phyloP scores from a whole-genome alignment of 176 grass and related monocot species.

The Oryza coarctata region DNA sequence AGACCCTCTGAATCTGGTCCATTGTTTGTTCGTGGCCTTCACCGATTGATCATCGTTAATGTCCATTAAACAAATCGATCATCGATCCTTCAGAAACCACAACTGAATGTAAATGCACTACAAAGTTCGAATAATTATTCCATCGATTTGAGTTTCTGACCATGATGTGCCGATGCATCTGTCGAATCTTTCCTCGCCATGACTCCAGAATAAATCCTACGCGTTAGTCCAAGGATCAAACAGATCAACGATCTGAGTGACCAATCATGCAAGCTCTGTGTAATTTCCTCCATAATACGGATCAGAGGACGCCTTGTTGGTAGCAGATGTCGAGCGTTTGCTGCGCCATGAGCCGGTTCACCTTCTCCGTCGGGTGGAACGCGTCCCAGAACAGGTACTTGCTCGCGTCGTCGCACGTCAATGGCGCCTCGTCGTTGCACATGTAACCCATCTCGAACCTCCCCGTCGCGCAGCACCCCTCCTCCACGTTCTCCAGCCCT shows the following conservation, averaged over 20 bases:
- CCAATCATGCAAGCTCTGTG: too few relatives aligned
- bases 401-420: constrained; percentile 60
- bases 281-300: too few relatives aligned
- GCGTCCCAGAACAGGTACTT: constrained; percentile 57
- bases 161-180: too few relatives aligned
- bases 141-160: too few relatives aligned
- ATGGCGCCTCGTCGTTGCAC: constrained; percentile 43
- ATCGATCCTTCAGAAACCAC: too few relatives aligned
- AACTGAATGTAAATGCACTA: too few relatives aligned
- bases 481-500: constrained; percentile 74
- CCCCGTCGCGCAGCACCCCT: constrained; percentile 73
- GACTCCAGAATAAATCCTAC: too few relatives aligned
- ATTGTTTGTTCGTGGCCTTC: not conserved
- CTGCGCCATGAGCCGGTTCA: constrained; percentile 52
- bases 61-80: too few relatives aligned
- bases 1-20: not conserved
- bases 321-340: constrained; percentile 41
- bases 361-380: constrained; percentile 57
- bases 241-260: too few relatives aligned
- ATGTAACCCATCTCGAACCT: constrained; percentile 69
- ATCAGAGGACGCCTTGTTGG: constrained; percentile 40
- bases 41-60: not conserved
- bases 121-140: too few relatives aligned
- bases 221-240: not conserved
- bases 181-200: too few relatives aligned